Evolutionary conservation across 176 grass and related monocot species (phyloP), one percentile per base, ranked within the genome.

Genomic region (Bonia amplexicaulis): DNA sequence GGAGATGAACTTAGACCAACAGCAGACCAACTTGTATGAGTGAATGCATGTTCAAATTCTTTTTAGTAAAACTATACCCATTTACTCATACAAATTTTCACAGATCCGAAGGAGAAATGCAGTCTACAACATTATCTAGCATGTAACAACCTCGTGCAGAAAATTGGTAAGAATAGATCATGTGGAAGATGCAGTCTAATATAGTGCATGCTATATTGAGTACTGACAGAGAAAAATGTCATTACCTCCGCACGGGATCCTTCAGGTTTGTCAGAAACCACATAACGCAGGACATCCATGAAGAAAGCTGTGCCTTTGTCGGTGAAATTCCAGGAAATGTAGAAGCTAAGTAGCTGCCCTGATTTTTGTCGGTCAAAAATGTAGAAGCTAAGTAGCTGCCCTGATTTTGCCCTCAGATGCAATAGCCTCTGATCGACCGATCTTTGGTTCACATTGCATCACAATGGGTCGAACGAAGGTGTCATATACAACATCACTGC

Each of bases 381-480:
- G 59, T 98, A 98, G 82, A 95, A 98, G 66, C 76, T 76, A 66
- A 98, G 79, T 45, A 98, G 66, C 57, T 93, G 89, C 58, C 89
- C 95, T 54, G 91, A 98, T 86, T 88, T 93, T 0, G 40, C 91
- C 62, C 95, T 91, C 49, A 98, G 89, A 71, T 88, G 44, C 41
- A 78, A 80, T 70, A 98, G 78, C 80, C 93, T 98, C 48, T 98
- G 79, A 62, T 98, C 95, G 79, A 62, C 95, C 95, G 12, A 95
- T 98, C 73, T 95, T 91, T 69, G 95, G 95, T 77, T 98, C 95
- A 68, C 95, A 98, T 83, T 98, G 92, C 95, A 98, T 95, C 15
- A 98, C 93, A 74, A 98, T 82, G 60, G 93, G 93, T 72, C 87
- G 81, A 74, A 98, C 45, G 71, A 98, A 98, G 48, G 93, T 94